Evolutionary conservation across 2,329 filamentous ascomycete genomes (phyloP).

Genomic region (Ascochyta rabiei): DNA sequence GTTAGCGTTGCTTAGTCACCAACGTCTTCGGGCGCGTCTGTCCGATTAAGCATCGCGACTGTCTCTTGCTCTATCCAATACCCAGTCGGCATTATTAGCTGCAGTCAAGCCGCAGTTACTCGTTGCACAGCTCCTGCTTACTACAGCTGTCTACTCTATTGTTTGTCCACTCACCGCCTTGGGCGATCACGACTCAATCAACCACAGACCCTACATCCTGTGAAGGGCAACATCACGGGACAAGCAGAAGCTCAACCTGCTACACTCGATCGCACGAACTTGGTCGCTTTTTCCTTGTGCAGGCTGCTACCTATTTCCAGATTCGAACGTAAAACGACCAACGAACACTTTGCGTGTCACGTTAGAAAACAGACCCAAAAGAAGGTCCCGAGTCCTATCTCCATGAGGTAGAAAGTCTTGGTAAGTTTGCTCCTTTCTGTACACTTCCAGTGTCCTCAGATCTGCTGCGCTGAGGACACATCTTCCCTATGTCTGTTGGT

Average conservation of each 20-base stretch:
- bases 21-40: neutral
- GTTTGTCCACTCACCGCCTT: neutral
- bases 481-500: neutral
- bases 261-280: neutral
- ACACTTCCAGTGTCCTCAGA: neutral
- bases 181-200: neutral
- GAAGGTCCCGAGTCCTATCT: neutral
- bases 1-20: conserved; percentile 17
- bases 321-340: neutral
- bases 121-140: neutral
- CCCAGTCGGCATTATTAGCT: conserved; percentile 6
- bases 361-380: neutral
- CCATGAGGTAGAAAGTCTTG: conserved; percentile 6
- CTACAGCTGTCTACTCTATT: neutral
- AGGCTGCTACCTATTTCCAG: neutral
- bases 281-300: neutral
- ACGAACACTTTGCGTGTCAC: neutral
- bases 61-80: conserved; percentile 5
- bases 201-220: neutral
- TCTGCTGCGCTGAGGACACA: too few relatives aligned
- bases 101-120: neutral
- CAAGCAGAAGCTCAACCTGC: neutral
- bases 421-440: neutral
- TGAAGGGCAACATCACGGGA: conserved; percentile 13
- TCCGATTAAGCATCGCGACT: conserved; percentile 12